A percentile compares a stretch with the other conserved stretches of the same genome.
These are phyloP conservation scores for Populus simonii DNA, from an alignment of 345 rosid genomes.

Conservation along the genomic window DNA sequence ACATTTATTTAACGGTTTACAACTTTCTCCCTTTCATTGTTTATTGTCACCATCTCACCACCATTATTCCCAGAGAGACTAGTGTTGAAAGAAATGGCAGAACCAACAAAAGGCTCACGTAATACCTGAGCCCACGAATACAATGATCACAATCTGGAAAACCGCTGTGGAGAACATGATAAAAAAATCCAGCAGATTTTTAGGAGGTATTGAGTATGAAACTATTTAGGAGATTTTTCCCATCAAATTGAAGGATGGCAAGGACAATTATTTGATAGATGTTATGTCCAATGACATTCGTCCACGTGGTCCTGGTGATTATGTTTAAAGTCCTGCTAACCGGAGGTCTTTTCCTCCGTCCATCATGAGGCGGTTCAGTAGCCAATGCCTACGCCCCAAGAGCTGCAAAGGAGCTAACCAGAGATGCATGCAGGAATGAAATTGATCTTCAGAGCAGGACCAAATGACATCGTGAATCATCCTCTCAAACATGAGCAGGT, in stretches of 20 bases:
- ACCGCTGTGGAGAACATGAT: no score
- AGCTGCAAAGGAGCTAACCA: slow-evolving; percentile 39
- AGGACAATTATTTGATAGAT: slow-evolving; percentile 60
- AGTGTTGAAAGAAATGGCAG: no score
- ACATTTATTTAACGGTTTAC: no score
- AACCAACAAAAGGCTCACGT: no score
- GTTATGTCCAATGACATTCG: slow-evolving; percentile 75
- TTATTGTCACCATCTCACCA: no score
- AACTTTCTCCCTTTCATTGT: no score
- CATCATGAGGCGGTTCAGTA: slow-evolving; percentile 74
- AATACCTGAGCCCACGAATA: no score
- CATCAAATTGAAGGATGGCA: slow-evolving; percentile 46
- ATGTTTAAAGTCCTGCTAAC: slow-evolving; percentile 47
- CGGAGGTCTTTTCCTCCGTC: slow-evolving; percentile 66
- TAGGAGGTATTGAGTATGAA: slow-evolving; percentile 56
- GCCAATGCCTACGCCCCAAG: slow-evolving; percentile 81
- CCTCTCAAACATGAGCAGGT: no score
- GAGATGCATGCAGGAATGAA: slow-evolving; percentile 71
- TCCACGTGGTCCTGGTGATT: slow-evolving; percentile 71
- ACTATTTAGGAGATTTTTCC: slow-evolving; percentile 50
- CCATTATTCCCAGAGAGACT: no score
- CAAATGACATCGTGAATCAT: no score
- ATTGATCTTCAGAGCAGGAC: slow-evolving; percentile 55
- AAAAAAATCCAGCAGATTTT: no score
- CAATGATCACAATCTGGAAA: no score